Conservation (phyloP, 148 eudicot species). For the Vaccinium darrowii region DNA sequence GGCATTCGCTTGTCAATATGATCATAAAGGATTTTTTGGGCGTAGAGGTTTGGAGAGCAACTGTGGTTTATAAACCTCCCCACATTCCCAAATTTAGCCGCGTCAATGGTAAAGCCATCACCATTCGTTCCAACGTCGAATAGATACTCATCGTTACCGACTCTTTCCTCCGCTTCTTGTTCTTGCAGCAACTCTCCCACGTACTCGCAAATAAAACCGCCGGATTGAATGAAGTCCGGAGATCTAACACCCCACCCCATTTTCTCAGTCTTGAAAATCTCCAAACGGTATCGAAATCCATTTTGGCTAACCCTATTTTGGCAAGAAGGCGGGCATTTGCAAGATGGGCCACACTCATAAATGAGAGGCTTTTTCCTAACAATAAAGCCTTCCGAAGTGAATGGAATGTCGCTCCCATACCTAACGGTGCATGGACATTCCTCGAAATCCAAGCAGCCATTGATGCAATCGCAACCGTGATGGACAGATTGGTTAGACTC, state of each 20-base stretch:
- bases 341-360: constrained; percentile 43
- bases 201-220: constrained; percentile 46
- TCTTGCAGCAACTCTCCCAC: constrained; percentile 32
- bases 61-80: constrained; percentile 47
- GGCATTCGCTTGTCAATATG: constrained; percentile 32
- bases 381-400: constrained; percentile 23
- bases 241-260: constrained; percentile 47
- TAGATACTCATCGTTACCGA: constrained; percentile 27
- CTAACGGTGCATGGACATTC: constrained; percentile 27
- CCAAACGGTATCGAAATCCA: constrained; percentile 15
- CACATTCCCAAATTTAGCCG: constrained; percentile 27
- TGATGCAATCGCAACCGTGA: constrained; percentile 34
- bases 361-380: constrained; percentile 19
- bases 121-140: constrained; percentile 27
- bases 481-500: background rate
- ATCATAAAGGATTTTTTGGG: constrained; percentile 38
- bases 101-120: constrained; percentile 35
- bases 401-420: constrained; percentile 37
- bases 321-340: constrained; percentile 32
- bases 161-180: constrained; percentile 33
- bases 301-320: constrained; percentile 31
- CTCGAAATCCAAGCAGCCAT: constrained; percentile 28
- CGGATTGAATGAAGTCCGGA: constrained; percentile 26
- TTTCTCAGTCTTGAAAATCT: constrained; percentile 27
- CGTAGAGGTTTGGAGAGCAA: constrained; percentile 37